Conservation (phyloP, 2,329 filamentous ascomycete species). For the Trichoderma harzianum region DNA sequence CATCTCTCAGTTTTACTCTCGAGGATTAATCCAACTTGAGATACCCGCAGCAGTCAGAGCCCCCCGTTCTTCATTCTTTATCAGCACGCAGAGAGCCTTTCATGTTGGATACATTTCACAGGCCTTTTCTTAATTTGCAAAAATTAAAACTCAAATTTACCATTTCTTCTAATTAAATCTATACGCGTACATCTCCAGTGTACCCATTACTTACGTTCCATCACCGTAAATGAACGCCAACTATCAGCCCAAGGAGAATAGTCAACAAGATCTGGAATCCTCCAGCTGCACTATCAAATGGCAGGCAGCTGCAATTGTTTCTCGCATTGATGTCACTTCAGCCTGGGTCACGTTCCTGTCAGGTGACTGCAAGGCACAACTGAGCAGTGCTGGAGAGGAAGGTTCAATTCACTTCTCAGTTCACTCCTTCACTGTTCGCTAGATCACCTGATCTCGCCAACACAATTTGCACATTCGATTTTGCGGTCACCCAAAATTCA, state of each 20-base stretch:
- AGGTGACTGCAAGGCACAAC: neutral
- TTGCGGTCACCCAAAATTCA: neutral
- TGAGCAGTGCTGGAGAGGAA: neutral
- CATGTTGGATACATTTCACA: neutral
- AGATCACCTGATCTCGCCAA: neutral
- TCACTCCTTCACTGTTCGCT: neutral
- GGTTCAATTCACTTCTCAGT: neutral
- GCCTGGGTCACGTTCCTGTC: neutral
- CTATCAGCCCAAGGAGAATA: neutral
- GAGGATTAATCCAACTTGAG: neutral
- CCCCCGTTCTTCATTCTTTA: neutral
- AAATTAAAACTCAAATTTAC: accelerated
- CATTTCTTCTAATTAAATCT: neutral
- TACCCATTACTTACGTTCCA: neutral
- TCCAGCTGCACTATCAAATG: neutral
- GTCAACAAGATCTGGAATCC: neutral
- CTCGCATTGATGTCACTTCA: neutral
- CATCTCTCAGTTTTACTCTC: neutral
- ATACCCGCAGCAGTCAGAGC: neutral
- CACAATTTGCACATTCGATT: neutral
- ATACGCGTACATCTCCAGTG: neutral
- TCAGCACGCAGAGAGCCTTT: neutral
- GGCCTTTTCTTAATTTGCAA: neutral
- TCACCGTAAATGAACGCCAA: neutral
- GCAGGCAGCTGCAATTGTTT: neutral